These are phyloP conservation scores for Phytopythium litorale DNA, from an alignment of 352 stramenopile genomes.

Conservation along the genomic window DNA sequence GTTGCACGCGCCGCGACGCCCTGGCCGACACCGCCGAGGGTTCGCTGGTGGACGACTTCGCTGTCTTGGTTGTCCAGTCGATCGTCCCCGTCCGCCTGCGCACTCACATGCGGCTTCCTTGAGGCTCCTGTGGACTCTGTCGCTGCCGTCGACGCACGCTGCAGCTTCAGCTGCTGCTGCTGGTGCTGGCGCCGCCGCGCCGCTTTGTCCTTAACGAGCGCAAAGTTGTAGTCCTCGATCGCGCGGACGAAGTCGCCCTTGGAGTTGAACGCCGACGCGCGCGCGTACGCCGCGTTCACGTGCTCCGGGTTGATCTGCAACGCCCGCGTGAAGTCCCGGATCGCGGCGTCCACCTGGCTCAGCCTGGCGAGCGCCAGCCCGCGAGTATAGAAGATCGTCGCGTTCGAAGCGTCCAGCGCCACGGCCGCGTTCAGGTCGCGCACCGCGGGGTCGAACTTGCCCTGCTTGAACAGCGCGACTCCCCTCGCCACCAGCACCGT, in stretches of 20 bases:
- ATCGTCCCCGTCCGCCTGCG: background rate
- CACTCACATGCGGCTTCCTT: background rate
- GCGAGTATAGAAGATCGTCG: conserved; percentile 63
- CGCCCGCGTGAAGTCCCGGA: conserved; percentile 71
- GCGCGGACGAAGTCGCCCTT: conserved; percentile 80
- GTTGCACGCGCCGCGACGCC: background rate
- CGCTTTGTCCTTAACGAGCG: conserved; percentile 75
- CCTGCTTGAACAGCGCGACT: conserved; percentile 78
- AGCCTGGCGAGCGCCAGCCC: conserved; percentile 71
- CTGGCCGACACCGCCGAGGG: background rate
- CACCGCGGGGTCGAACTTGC: conserved; percentile 46
- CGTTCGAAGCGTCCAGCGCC: conserved; percentile 39
- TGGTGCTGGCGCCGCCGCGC: conserved; percentile 20
- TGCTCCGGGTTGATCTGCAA: conserved; percentile 83
- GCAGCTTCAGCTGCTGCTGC: conserved; percentile 33
- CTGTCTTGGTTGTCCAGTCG: background rate
- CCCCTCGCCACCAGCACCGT: conserved; percentile 73
- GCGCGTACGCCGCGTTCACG: conserved; percentile 84
- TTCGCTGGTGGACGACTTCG: background rate
- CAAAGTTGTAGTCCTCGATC: conserved; percentile 90
- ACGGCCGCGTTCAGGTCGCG: conserved; percentile 49
- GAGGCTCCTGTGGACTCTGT: background rate
- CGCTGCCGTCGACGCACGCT: conserved; percentile 7
- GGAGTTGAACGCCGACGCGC: conserved; percentile 84
- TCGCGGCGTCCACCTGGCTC: conserved; percentile 64